These are phyloP conservation scores for Fusarium sambucinum DNA, from an alignment of 2,329 filamentous ascomycete species.

Conservation along the genomic window DNA sequence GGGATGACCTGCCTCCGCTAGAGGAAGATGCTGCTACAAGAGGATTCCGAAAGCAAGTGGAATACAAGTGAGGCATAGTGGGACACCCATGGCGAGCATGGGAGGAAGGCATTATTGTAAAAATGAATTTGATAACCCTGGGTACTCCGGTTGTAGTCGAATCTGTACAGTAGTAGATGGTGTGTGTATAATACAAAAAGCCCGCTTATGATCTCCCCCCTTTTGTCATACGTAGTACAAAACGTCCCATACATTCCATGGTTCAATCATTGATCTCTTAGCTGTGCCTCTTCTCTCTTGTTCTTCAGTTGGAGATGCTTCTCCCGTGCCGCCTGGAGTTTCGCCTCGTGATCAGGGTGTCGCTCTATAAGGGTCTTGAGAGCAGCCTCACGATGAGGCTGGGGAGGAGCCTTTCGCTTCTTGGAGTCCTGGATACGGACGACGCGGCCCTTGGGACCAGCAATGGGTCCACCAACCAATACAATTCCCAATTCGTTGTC, in stretches of 20 bases:
- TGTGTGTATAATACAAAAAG: conserved; percentile 57
- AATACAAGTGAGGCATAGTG: conserved; percentile 45
- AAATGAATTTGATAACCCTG: conserved; percentile 40
- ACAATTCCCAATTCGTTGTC: conserved; percentile 89
- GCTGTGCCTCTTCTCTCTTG: conserved; percentile 53
- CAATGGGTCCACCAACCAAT: conserved; percentile 86
- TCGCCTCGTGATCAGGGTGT: conserved; percentile 60
- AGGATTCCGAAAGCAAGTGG: conserved; percentile 65
- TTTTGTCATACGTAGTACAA: conserved; percentile 42
- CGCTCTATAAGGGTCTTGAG: conserved; percentile 59
- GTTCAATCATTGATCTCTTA: conserved; percentile 37
- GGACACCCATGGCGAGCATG: conserved; percentile 2
- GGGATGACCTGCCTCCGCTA: conserved; percentile 53
- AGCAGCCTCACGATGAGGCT: conserved; percentile 63
- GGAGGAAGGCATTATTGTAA: conserved; percentile 12
- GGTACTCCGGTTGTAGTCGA: conserved; percentile 47
- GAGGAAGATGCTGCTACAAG: conserved; percentile 57
- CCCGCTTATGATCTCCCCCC: conserved; percentile 49
- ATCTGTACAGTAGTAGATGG: conserved; percentile 50
- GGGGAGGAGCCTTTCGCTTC: conserved; percentile 76
- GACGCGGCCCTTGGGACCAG: conserved; percentile 86
- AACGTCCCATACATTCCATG: conserved; percentile 47
- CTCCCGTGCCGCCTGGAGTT: conserved; percentile 62
- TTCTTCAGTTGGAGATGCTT: conserved; percentile 67
- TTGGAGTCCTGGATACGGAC: conserved; percentile 91